Base-by-base conservation (phyloP, 192 early-diverging fungal species). In the Backusella mclennaniae region DNA sequence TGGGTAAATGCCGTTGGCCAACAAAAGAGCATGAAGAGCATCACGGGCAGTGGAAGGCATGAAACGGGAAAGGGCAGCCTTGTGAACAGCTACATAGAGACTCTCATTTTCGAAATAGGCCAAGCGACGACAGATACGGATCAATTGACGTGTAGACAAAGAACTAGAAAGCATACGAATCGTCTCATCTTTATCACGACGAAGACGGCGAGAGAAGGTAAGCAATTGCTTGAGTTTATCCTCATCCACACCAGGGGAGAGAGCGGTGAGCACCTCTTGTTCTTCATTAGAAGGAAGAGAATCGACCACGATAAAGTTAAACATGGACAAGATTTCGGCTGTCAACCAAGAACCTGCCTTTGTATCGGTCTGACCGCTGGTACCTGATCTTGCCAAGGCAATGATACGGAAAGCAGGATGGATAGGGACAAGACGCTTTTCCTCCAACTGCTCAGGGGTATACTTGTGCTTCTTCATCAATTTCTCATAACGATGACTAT, bases 381-480 rank as follows among this genome's bases (percentile, higher is more conserved):
- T 81, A 19, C 79, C 77, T 12, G 90, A 82, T 76, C 89, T 80
- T 12, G 88, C 89, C 9, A 92, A 83, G 21, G 90, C 91, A 39
- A 95, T 88, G 75, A 95, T 91, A 21, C 94, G 85, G 84, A 95
- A 95, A 9, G 89, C 80, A 21, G 93, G 92, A 70, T 94, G 89
- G 29, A 94, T 88, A 6, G 84, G 85, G 38, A 87, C 67, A 35
- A 93, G 76, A n/a, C 84, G 78, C 21, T 84, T 82, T 36, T 84
- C 76, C 4, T 77, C 79, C 6, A 82, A 49, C 26, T 92, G 75
- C 15, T 90, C 77, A 14, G 69, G 26, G 23, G 88, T 85, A 76
- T 85, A 80, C 5, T 85, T 84, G 29, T 86, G 44, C 23, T 83
- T 80, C 21, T 84, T 77, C 49, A 84, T 84, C 23, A 95, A 67